These are phyloP conservation scores for Cryoendolithus antarcticus DNA, from an alignment of 2,329 filamentous ascomycete genomes.

Conservation along the genomic window DNA sequence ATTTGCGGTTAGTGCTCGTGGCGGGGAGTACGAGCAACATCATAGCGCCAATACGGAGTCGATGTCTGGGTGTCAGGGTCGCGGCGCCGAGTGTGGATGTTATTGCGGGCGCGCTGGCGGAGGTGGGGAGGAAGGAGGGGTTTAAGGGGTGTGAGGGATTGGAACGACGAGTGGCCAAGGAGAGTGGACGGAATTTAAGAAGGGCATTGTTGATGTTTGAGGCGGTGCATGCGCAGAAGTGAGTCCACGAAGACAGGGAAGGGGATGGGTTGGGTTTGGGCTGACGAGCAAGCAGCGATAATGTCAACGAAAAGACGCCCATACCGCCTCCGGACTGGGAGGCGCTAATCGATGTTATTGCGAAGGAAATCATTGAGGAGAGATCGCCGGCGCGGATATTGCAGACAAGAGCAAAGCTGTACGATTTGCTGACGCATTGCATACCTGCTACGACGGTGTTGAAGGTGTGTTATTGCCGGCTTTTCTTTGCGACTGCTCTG, in stretches of 20 bases:
- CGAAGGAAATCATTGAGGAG: conserved; percentile 87
- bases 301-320: conserved; percentile 70
- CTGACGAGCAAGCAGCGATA: conserved; percentile 53
- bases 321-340: conserved; percentile 98
- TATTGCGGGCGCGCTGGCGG: conserved; percentile 63
- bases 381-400: conserved; percentile 82
- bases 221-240: conserved; percentile 95
- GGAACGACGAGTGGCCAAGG: conserved; percentile 73
- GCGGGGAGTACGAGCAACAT: conserved; percentile 97
- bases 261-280: background rate
- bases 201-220: conserved; percentile 93
- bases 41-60: conserved; percentile 90
- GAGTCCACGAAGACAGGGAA: conserved; percentile 23
- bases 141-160: conserved; percentile 67
- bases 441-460: conserved; percentile 90
- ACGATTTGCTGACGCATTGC: conserved; percentile 92
- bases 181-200: conserved; percentile 82
- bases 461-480: conserved; percentile 40
- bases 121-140: conserved; percentile 64
- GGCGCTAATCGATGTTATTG: conserved; percentile 74
- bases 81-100: conserved; percentile 76
- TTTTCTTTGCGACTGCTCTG: background rate
- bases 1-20: conserved; percentile 77
- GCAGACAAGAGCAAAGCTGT: conserved; percentile 83
- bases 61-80: conserved; percentile 83